Evolutionary conservation across 371 early-diverging fungal genomes (phyloP), one percentile per base, ranked within the genome.

Genomic region (Rozella allomycis): DNA sequence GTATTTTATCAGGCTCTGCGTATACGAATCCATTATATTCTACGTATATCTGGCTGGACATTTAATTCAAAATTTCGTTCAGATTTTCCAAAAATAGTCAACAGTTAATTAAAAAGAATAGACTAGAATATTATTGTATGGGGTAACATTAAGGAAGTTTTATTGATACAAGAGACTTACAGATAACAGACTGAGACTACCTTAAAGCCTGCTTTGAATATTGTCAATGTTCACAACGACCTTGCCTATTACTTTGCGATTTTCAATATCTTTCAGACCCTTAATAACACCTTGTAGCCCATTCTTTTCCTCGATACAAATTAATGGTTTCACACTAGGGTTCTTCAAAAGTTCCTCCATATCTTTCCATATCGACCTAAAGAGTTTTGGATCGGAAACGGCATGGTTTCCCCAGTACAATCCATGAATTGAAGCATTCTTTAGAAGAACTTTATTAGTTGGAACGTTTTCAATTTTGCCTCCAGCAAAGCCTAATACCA

Each of bases 401-500:
- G 47, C 39, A 43, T 79, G 74, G 1, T 74, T 72, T 11, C 80
- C 80, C 81, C 81, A 81, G 28, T 55, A 55, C 11, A 77, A 54
- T n/a, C 78, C 76, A 6, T 63, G 51, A 8, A 74, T 41, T 1
- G 74, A 64, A 13, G 73, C 62, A 41, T 79, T 80, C 49, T 85
- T 85, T 28, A 86, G 51, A 42, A 86, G 50, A 11, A 84, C 48
- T 9, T 79, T 60, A 42, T 85, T 84, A 2, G 70, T 56, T 1
- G 82, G 61, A 3, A 84, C 51, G 39, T 74, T 73, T 40, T 85
- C 86, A 40, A 78, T 75, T 1, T 52, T 52, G 10, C 81, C 83
- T 17, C 67, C 68, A 3, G 81, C 80, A 55, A 84, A 86, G 3
- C 83, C 87, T 28, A 86, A 66, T 4, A 86, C 72, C 7, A 86